Percentiles rank a stretch among this genome's conserved stretches.
These are phyloP conservation scores for Ophiognomonia clavigignenti-juglandacearum DNA, from an alignment of 2,329 filamentous ascomycete species.

Conservation along the genomic window DNA sequence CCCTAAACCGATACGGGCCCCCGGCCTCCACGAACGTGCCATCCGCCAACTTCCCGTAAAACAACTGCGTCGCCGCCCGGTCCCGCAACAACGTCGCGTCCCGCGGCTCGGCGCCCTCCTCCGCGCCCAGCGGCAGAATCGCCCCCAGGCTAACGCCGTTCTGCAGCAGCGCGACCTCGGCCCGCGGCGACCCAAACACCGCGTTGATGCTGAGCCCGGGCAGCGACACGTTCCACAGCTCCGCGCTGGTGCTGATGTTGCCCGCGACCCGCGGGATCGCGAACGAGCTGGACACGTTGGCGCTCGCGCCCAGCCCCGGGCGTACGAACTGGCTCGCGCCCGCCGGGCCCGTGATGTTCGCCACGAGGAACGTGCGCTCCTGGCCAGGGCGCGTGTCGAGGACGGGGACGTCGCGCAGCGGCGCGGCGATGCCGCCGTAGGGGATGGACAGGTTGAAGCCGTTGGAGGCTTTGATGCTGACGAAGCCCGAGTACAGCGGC, in stretches of 20 bases:
- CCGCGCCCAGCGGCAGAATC: constrained; percentile 1
- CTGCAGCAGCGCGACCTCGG: constrained; percentile 7
- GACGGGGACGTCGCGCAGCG: constrained; percentile 19
- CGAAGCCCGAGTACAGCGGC: constrained; percentile 38
- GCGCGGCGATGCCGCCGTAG: constrained; percentile 31
- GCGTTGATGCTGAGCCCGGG: neutral
- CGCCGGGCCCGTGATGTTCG: constrained; percentile 6
- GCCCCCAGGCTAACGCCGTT: constrained; percentile 6
- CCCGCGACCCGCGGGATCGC: constrained; percentile 6
- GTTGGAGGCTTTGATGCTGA: constrained; percentile 33
- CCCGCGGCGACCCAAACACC: neutral
- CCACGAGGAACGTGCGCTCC: constrained; percentile 17
- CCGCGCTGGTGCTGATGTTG: constrained; percentile 7
- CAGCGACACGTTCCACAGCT: constrained; percentile 4
- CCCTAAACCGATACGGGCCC: constrained; percentile 21
- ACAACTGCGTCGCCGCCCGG: neutral
- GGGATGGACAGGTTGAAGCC: constrained; percentile 32
- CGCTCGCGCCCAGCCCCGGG: neutral
- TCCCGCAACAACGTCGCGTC: neutral
- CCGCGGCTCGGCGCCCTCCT: no score
- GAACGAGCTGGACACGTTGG: constrained; percentile 7
- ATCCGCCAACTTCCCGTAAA: constrained; percentile 20
- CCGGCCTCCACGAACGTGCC: constrained; percentile 18
- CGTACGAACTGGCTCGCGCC: neutral
- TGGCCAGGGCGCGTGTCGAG: constrained; percentile 15